Evolutionary conservation across 2,329 filamentous ascomycete species (phyloP).

Genomic region (Paecilomyces sp.): DNA sequence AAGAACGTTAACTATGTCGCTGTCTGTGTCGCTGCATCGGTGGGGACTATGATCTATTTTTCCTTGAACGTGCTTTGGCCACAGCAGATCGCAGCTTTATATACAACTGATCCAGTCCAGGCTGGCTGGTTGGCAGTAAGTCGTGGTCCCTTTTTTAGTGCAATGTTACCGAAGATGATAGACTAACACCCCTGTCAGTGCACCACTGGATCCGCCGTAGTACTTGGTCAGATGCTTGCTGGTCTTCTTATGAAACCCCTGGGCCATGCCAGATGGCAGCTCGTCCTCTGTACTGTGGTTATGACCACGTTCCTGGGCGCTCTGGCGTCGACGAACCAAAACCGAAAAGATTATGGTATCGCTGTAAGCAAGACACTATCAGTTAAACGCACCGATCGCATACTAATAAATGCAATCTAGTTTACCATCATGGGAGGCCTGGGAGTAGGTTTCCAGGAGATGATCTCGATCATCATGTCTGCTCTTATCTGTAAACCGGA

Average conservation of each 20-base stretch:
- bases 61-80: slow-evolving; percentile 41
- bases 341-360: slow-evolving; percentile 11
- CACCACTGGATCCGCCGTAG: slow-evolving; percentile 36
- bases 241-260: slow-evolving; percentile 18
- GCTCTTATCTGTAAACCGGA: slow-evolving; percentile 12
- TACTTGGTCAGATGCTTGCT: slow-evolving; percentile 31
- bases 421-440: slow-evolving; percentile 16
- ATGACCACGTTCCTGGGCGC: slow-evolving; percentile 13
- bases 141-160: background rate
- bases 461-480: slow-evolving; percentile 14
- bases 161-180: background rate
- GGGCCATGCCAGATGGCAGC: slow-evolving; percentile 11
- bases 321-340: slow-evolving; percentile 11
- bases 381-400: background rate
- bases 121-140: slow-evolving; percentile 36
- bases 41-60: slow-evolving; percentile 42
- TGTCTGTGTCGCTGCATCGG: slow-evolving; percentile 31
- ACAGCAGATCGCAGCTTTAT: slow-evolving; percentile 36
- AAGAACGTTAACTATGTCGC: slow-evolving; percentile 33
- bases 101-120: slow-evolving; percentile 29
- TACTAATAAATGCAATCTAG: background rate
- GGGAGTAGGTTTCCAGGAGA: slow-evolving; percentile 16
- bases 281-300: slow-evolving; percentile 8
- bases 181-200: background rate
- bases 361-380: slow-evolving; percentile 4